A percentile compares a stretch with the other conserved stretches of the same genome.
Evolutionary conservation across 176 grass and related monocot genomes (phyloP).

Genomic region (Carex littledalei): DNA sequence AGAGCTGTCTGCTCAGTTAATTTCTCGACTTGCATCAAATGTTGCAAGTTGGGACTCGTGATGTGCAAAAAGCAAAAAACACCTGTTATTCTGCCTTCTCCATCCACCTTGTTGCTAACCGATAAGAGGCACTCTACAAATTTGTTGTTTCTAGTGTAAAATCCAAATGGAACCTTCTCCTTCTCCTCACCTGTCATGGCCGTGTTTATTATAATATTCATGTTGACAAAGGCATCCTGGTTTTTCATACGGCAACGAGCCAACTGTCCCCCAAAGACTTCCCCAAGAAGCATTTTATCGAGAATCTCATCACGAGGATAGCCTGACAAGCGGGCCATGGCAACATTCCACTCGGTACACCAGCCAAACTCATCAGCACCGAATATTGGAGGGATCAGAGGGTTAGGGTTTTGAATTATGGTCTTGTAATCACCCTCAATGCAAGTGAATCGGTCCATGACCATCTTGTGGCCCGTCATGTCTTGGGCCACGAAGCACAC

Average conservation of each 20-base stretch:
- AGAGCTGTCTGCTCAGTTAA: constrained; percentile 45
- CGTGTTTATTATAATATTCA: constrained; percentile 74
- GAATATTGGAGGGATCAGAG: constrained; percentile 91
- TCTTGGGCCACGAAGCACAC: constrained; percentile 97
- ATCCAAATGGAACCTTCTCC: constrained; percentile 72
- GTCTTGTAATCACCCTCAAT: constrained; percentile 90
- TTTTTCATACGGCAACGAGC: constrained; percentile 68
- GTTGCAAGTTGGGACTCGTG: constrained; percentile 79
- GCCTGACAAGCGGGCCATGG: constrained; percentile 81
- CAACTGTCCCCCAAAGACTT: constrained; percentile 60
- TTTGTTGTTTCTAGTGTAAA: constrained; percentile 49
- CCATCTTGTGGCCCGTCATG: constrained; percentile 87
- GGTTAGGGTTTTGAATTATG: constrained; percentile 81
- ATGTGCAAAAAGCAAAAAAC: constrained; percentile 91
- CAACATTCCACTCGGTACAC: constrained; percentile 93
- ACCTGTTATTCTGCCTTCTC: constrained; percentile 48
- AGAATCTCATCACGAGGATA: constrained; percentile 80
- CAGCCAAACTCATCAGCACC: constrained; percentile 84
- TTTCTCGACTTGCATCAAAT: constrained; percentile 70
- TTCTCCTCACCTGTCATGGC: constrained; percentile 74
- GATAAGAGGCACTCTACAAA: constrained; percentile 73
- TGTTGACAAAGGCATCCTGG: constrained; percentile 64
- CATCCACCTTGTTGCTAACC: constrained; percentile 63
- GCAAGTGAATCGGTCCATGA: constrained; percentile 81
- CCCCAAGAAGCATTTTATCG: constrained; percentile 82